Base-by-base conservation (phyloP, 305 asterid species). In the Coffea humblotiana region DNA sequence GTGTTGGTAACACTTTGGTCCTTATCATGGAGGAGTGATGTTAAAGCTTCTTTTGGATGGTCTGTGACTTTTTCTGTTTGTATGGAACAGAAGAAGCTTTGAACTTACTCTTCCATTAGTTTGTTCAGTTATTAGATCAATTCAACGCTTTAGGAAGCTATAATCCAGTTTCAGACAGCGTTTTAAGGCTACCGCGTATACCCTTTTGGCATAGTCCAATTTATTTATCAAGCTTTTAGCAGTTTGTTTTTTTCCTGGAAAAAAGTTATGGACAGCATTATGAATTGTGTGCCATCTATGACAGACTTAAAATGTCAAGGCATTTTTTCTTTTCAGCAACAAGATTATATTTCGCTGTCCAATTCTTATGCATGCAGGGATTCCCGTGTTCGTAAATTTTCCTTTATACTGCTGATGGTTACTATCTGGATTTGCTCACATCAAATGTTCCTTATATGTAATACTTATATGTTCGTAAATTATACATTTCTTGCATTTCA, bases 401-500 rank as follows among this genome's bases (percentile, higher is more conserved):
- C 18, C 21, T 23, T 45, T 25, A 48, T 63, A 7, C 27, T 69
- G 27, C 54, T 71, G 16, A 11, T 37, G 32, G 54, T 27, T 72
- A 12, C 7, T 51, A 16, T 73, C 27, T 51, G 18, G 65, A 6
- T 73, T 29, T 21, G 2, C 14, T 54, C 61, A 51, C 37, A 27
- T 51, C 29, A 52, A 49, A 32, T 51, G n/a, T 19, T 27, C 23
- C 40, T 65, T 48, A 15, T n/a, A 67, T 25, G 51, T 56, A 27
- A 48, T 40, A 32, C 32, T 32, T 32, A 58, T 35, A 25, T 35
- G n/a, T 19, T 27, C 21, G 25, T 37, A 45, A 68, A 12, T 25
- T 5, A 19, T 37, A 63, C 73, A 65, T 52, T 77, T 29, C 52
- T 48, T 65, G 66, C 64, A 69, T 52, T 85, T 79, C 82, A 93